Evolutionary conservation across 192 early-diverging fungal species (phyloP), one percentile per base, ranked within the genome.

Genomic region (Backusella parvicylindrica): DNA sequence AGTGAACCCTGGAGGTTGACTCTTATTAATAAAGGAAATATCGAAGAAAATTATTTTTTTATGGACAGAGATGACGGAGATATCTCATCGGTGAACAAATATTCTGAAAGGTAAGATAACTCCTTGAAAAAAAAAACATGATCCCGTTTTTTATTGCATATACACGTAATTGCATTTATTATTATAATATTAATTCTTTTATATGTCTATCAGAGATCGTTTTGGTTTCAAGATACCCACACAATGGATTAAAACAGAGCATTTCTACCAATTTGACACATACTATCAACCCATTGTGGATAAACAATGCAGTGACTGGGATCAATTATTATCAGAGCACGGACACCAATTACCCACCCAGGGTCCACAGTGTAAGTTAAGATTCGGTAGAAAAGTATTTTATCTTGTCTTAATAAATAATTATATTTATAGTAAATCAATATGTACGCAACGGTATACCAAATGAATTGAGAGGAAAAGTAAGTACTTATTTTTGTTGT

Each of bases 371-470:
- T 33, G 64, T 66, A 66, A 11, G 53, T 60, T 13, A 28, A 60
- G 1, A 9, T 26, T 26, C 9, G 53, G 28, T 60, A 60, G n/a
- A n/a, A n/a, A 9, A 60, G 26, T 26, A 28, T 26, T 28, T 12
- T 9, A 1, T 9, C 23, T 60, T 16, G 16, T 47, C n/a, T n/a
- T 47, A 47, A 47, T 11, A 60, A 60, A 60, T 50, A 3, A 13
- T 60, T 18, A 11, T 53, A 8, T 56, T 56, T 76, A 31, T 63
- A 87, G 88, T 91, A 18, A 93, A 92, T 68, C 72, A 88, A 70
- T 91, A 87, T 76, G 81, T 92, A 33, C 87, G 92, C 23, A 91
- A 91, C 72, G 93, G 93, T 9, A 90, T 94, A 68, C 93, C 93
- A 26, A 81, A 87, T 31, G 75, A 85, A 21, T 68, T 92, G 16